A percentile compares a stretch with the other conserved stretches of the same genome.
Conservation (phyloP, 768 basidiomycete species). For the Xerocomus potaroensis region DNA sequence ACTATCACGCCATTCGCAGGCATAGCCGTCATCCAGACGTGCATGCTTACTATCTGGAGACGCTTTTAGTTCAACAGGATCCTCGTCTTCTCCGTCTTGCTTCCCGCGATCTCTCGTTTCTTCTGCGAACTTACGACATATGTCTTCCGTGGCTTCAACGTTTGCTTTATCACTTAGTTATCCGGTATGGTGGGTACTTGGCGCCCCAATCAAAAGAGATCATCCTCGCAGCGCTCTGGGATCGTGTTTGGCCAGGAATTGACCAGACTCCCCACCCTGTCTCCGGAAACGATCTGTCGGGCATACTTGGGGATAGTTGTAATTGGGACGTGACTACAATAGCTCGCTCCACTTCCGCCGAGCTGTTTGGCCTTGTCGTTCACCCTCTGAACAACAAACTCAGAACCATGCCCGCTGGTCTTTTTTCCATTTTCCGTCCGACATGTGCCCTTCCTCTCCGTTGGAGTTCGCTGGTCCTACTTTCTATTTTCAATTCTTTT, state of each 20-base stretch:
- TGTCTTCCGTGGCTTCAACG: conserved; percentile 35
- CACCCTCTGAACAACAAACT: not conserved
- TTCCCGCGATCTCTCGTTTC: conserved; percentile 32
- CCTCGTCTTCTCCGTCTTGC: conserved; percentile 27
- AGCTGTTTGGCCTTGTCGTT: conserved; percentile 5
- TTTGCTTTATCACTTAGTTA: conserved; percentile 40
- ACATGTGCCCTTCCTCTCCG: conserved; percentile 28
- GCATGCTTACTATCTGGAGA: conserved; percentile 45
- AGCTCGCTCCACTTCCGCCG: conserved; percentile 12
- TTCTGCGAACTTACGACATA: conserved; percentile 31
- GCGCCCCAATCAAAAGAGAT: conserved; percentile 26
- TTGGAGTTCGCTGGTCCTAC: conserved; percentile 41
- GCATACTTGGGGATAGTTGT: not conserved
- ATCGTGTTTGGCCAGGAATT: conserved; percentile 25
- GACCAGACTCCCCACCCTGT: not conserved
- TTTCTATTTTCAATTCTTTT: conserved; percentile 31
- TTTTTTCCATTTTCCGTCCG: conserved; percentile 29
- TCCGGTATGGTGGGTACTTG: conserved; percentile 26
- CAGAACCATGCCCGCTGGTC: not conserved
- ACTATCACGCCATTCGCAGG: conserved; percentile 39
- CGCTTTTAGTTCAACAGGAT: conserved; percentile 33
- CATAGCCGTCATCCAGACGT: conserved; percentile 38
- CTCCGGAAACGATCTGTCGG: not conserved
- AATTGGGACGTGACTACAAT: conserved; percentile 7
- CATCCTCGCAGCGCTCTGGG: conserved; percentile 35